Base-by-base conservation (phyloP, 768 basidiomycete genomes). In the Candolleomyces aberdarensis region DNA sequence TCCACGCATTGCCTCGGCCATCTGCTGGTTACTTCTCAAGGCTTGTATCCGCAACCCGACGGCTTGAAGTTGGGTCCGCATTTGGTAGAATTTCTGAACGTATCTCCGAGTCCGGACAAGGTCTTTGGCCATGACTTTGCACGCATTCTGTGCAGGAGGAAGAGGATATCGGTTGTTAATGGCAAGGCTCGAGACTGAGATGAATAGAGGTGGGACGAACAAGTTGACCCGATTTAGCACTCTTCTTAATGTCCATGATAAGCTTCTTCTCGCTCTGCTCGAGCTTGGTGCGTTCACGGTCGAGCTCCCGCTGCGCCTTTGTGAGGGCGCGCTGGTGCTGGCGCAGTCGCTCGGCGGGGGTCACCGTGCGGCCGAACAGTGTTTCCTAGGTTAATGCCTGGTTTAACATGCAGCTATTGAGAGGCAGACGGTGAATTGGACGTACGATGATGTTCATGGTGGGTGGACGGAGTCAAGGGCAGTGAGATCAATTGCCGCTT, bases 51-150 rank as follows among this genome's bases (percentile, higher is more conserved):
- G 83, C 59, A 99, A 80, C 11, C 91, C 87, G 46, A 99, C 93
- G 6, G 96, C 97, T 74, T 99, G 97, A 1, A 99, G 83, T 71
- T 98, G 97, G 2, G 97, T 98, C 60, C 93, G 86, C 96, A 99
- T 98, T 71, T 96, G 94, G 71, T 97, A 92, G 80, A 99, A 99
- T 74, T 98, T 98, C 76, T 98, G 94, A 26, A 95, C 82, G 71
- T 99, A 98, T 69, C 92, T 85, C 53, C 97, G 83, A 11, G 96
- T 98, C 64, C 97, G 86, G 64, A 98, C 94, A 59, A 99, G 89
- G 72, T 99, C 97, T 74, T 97, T 98, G 26, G 97, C 97, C 91
- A 98, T 97, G 65, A 98, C 91, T 82, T 98, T 98, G 80, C 96
- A 98, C 20, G 96, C 94, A 71, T 94, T 94, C 96, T 98, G 74